These are phyloP conservation scores for Sporothrix curviconia DNA, from an alignment of 2,329 filamentous ascomycete species.

Conservation along the genomic window DNA sequence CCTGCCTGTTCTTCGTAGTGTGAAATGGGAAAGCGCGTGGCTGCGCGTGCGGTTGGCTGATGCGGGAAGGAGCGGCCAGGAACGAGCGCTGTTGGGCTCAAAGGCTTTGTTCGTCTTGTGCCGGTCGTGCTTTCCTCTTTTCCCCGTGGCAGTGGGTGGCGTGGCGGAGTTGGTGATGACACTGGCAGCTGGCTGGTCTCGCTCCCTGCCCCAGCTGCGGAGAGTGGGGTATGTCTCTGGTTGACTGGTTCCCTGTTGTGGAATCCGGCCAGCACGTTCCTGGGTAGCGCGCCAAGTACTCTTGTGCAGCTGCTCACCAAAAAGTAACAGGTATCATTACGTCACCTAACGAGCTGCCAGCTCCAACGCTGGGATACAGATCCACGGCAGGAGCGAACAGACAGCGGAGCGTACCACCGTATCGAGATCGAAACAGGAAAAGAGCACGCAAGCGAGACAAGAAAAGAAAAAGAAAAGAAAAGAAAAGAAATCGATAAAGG, in stretches of 20 bases:
- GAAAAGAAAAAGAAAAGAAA: not conserved
- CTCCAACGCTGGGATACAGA: constrained; percentile 1
- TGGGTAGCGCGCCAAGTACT: not conserved
- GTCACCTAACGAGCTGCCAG: not conserved
- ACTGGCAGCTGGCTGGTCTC: not conserved
- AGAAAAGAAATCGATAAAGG: not conserved
- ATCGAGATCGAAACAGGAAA: not conserved
- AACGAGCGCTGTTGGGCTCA: not conserved
- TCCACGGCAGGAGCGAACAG: not conserved
- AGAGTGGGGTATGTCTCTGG: not conserved
- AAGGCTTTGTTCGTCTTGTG: not conserved
- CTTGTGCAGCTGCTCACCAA: not conserved
- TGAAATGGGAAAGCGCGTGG: too few relatives aligned
- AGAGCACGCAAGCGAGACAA: not conserved
- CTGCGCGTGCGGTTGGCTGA: not conserved
- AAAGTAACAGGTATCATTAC: not conserved
- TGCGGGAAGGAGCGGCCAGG: not conserved
- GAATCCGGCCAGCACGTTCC: not conserved
- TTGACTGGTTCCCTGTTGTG: not conserved
- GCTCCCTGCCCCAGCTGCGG: not conserved
- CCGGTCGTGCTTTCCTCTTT: too few relatives aligned
- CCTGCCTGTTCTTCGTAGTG: too few relatives aligned
- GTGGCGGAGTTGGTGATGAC: constrained; percentile 10
- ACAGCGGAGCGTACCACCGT: too few relatives aligned
- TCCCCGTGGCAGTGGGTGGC: not conserved